Evolutionary conservation across 2,329 filamentous ascomycete species (phyloP), one percentile per base, ranked within the genome.

Genomic region (Phyllachora maydis): DNA sequence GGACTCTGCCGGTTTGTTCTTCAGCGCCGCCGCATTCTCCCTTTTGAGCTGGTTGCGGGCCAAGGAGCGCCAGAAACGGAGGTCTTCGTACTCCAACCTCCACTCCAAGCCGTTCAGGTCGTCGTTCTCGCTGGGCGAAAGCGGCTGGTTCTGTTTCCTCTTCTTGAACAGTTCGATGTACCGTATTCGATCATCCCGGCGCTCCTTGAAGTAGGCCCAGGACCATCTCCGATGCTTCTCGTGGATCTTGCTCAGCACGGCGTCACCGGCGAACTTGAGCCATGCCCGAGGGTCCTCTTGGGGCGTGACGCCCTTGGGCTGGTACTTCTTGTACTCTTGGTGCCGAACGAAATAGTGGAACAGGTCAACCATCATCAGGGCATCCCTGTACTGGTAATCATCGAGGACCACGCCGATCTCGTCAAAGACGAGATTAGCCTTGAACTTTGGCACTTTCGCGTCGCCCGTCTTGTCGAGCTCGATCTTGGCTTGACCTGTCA

Each of bases 311-410:
- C 59, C 71, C 41, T 90, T 88, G 4, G 88, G 88, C 37, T 92
- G 81, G 28, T 82, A 59, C 37, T 75, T 85, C 43, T 90, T 90
- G 54, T 95, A 93, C 44, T 99, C 85, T 45, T 95, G 88, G 35
- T 98, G 88, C 16, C 85, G 73, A 36, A 93, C 77, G 46, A 95
- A 98, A 49, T 92, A 95, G 46, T 98, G 88, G 54, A 99, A 98
- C 3, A 95, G 58, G 42, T 99, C 88, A 2, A 95, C 77, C 56
- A 99, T 77, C 88, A 98, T 98, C 28, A 99, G 53, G 4, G 75
- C 81, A 49, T 99, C 88, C 15, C 90, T 76, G 42, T 99, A 99
- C 44, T 99, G 88, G 34, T 93, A 69, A 34, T 98, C 85, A 35
- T 99, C 90, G 16, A 99, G 62, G n/a, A 95, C 78, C 32, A 99